phyloP scores from a whole-genome alignment of 805 yeast species.

The Dipodascus albidus region DNA sequence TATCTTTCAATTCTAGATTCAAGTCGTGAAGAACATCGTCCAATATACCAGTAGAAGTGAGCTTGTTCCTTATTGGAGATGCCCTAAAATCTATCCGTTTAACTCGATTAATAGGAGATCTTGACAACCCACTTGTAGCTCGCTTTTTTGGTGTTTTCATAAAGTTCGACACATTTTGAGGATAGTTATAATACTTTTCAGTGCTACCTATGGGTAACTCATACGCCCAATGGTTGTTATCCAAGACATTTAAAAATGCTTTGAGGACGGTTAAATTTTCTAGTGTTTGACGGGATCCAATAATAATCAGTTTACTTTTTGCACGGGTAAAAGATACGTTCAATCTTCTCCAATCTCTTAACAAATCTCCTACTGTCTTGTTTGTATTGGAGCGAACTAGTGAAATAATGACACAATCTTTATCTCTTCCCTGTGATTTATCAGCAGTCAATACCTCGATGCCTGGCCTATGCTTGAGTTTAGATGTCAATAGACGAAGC shows the following conservation, averaged over 20 bases:
- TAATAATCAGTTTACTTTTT: conserved; percentile 63
- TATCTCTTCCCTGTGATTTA: conserved; percentile 92
- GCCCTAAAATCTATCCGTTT: background rate
- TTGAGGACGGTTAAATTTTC: conserved; percentile 38
- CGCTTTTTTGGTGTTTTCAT: background rate
- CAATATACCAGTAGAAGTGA: background rate
- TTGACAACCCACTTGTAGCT: background rate
- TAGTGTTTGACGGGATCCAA: conserved; percentile 68
- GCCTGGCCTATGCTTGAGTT: conserved; percentile 24
- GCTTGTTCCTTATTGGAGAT: background rate
- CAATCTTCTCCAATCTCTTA: conserved; percentile 82
- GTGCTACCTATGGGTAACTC: conserved; percentile 32
- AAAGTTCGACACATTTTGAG: background rate
- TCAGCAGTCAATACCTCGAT: conserved; percentile 88
- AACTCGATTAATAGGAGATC: background rate
- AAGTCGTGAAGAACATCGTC: background rate
- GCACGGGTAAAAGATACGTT: conserved; percentile 95
- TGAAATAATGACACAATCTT: conserved; percentile 81
- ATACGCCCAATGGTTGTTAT: conserved; percentile 52
- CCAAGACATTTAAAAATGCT: conserved; percentile 49
- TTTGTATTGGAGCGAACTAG: conserved; percentile 71
- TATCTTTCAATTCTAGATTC: background rate
- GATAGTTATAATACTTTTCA: background rate
- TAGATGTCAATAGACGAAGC: conserved; percentile 34
- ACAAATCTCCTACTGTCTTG: conserved; percentile 58